Conservation (phyloP, 768 basidiomycete genomes). For the Phaffia australis region DNA sequence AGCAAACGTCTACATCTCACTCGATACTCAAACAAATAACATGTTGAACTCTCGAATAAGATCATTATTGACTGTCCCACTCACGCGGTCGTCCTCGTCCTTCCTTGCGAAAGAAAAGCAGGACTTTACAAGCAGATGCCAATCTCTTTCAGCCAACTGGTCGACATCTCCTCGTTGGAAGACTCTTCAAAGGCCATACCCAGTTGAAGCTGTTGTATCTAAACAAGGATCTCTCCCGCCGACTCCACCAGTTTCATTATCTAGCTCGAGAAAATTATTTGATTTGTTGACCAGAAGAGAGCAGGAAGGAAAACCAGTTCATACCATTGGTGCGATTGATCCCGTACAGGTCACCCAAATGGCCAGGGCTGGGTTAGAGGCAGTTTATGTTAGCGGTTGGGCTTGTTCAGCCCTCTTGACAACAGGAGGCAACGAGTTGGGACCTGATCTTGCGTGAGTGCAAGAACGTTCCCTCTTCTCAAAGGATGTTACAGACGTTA, state of each 20-base stretch:
- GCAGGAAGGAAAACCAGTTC: slow-evolving; percentile 57
- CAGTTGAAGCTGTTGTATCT: slow-evolving; percentile 64
- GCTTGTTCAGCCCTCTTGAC: slow-evolving; percentile 68
- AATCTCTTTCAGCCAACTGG: slow-evolving; percentile 41
- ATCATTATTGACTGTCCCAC: no score
- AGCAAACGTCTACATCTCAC: no score
- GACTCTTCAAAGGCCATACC: slow-evolving; percentile 64
- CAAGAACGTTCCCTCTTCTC: neutral
- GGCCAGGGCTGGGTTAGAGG: slow-evolving; percentile 65
- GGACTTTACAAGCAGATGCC: no score
- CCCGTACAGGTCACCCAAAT: slow-evolving; percentile 82
- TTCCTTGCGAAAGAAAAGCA: no score
- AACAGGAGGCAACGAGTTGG: slow-evolving; percentile 81
- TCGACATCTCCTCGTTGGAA: slow-evolving; percentile 65
- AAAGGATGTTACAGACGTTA: no score
- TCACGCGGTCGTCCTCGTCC: no score
- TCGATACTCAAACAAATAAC: no score
- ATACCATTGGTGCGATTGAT: slow-evolving; percentile 88
- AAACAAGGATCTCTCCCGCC: slow-evolving; percentile 79
- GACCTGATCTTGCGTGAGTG: slow-evolving; percentile 78
- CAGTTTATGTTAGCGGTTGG: slow-evolving; percentile 89
- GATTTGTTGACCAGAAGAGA: slow-evolving; percentile 54
- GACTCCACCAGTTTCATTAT: slow-evolving; percentile 58
- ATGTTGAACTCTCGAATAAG: no score
- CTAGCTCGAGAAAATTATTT: slow-evolving; percentile 81